Evolutionary conservation across 1,284 basidiomycete genomes (phyloP), one percentile per base, ranked within the genome.

Genomic region (Ceratorhiza oryzae-sativae): DNA sequence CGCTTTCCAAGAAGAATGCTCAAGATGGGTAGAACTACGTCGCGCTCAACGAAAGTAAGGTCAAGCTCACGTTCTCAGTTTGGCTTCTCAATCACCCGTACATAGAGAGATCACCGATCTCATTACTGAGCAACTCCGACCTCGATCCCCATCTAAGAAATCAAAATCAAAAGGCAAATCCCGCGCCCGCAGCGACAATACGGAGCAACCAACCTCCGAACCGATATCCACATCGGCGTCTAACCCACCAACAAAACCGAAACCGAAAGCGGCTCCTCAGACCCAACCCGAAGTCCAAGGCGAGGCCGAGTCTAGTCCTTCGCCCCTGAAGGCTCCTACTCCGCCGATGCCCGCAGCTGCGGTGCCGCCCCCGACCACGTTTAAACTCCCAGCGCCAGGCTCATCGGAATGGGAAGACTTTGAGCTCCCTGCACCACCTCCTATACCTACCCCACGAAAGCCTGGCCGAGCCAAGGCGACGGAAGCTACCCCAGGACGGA

Each of bases 1-100:
- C 34, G 78, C 78, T 51, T 80, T 83, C 74, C 79, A 80, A 71
- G 79, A 79, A 36, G 77, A 77, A 30, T 51, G 48, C 20, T 10
- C 62, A 2, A 48, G 62, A 27, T 67, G 62, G 62, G 48, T 48
- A 15, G 48, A 67, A 1, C 49, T 53, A n/a, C 62, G 62, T 27
- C 62, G 32, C 10, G 45, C 45, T 13, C 62, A 63, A 70, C 45
- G 41, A 53, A 36, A 42, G 58, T 53, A 15, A 36, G n/a, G 3
- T 58, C 32, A 49, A 8, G 18, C 18, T 1, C 3, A 13, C 4
- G n/a, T 20, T 15, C 13, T 25, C 30, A 15, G 3, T 27, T 48
- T 49, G 9, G 58, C 8, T 39, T 48, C 23, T 32, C 27, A 25
- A 10, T 18, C 15, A 27, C 61, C 8, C 30, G 46, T 30, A 2